Conservation (phyloP, 345 rosid species). For the Linum lewisii region DNA sequence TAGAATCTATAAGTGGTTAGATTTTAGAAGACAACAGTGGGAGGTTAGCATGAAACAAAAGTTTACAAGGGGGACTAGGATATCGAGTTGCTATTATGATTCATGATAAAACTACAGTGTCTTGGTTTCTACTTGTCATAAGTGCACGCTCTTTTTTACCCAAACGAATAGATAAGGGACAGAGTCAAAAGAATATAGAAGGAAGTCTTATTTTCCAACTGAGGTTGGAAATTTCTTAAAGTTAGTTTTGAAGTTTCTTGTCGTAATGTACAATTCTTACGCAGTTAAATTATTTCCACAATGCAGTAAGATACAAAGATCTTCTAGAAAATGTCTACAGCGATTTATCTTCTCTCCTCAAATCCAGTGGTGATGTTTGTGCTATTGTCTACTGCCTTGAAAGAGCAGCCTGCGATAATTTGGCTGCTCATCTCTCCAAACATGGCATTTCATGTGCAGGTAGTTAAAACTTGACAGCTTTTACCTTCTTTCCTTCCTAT, state of each 20-base stretch:
- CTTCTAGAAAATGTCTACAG: constrained; percentile 61
- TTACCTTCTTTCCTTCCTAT: constrained; percentile 1
- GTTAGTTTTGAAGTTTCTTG: neutral
- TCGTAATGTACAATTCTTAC: constrained; percentile 3
- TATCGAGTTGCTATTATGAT: too few relatives aligned
- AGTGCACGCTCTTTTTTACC: too few relatives aligned
- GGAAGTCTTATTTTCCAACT: neutral
- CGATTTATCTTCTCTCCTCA: constrained; percentile 60
- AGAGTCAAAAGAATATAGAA: too few relatives aligned
- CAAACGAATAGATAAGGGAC: neutral
- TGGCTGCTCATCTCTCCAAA: constrained; percentile 63
- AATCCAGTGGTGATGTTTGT: constrained; percentile 61
- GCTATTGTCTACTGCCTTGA: constrained; percentile 94
- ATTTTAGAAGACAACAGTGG: neutral
- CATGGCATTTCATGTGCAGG: constrained; percentile 84
- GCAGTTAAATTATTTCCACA: constrained; percentile 27
- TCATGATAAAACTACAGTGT: too few relatives aligned
- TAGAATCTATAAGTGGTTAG: neutral
- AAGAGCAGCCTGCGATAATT: constrained; percentile 80
- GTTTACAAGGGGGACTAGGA: neutral
- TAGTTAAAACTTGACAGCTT: constrained; percentile 14
- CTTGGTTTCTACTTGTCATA: too few relatives aligned
- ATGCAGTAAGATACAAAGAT: constrained; percentile 89
- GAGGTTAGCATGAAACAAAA: neutral
- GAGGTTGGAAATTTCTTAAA: neutral